Conservation (phyloP, 768 basidiomycete genomes). For the Phylloporus sp. region DNA sequence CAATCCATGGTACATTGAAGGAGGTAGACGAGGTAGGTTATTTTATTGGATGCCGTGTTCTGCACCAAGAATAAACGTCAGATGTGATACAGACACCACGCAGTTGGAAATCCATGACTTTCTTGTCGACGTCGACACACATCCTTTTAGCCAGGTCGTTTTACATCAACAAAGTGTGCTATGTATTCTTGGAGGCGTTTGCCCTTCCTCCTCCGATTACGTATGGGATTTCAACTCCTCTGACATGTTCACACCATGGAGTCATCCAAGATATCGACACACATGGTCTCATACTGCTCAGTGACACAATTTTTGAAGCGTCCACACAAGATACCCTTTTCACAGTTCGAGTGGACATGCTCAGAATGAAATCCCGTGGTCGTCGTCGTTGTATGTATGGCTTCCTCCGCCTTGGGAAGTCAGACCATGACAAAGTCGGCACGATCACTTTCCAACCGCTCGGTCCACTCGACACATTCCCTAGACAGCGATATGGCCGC, state of each 20-base stretch:
- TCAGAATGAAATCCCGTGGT: neutral
- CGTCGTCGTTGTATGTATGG: conserved; percentile 4
- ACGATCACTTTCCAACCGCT: neutral
- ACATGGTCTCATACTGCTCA: conserved; percentile 3
- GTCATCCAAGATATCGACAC: conserved; percentile 1
- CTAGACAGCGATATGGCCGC: neutral
- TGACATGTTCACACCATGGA: conserved; percentile 10
- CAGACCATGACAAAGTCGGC: neutral
- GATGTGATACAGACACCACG: no score
- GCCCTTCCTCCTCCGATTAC: conserved; percentile 2
- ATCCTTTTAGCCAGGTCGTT: conserved; percentile 9
- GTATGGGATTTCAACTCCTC: neutral
- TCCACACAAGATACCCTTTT: conserved; percentile 11
- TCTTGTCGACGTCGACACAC: conserved; percentile 19
- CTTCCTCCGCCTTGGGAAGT: neutral
- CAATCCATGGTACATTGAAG: no score
- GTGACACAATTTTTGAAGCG: conserved; percentile 7
- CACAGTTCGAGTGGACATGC: neutral
- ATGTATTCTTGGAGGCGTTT: conserved; percentile 12
- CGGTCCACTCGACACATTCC: no score
- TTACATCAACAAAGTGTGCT: neutral
- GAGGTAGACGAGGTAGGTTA: no score
- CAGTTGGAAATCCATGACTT: no score
- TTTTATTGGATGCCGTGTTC: no score
- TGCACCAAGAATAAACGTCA: no score